Evolutionary conservation across 345 rosid species (phyloP), one percentile per base, ranked within the genome.

Genomic region (Lepidium didymum): DNA sequence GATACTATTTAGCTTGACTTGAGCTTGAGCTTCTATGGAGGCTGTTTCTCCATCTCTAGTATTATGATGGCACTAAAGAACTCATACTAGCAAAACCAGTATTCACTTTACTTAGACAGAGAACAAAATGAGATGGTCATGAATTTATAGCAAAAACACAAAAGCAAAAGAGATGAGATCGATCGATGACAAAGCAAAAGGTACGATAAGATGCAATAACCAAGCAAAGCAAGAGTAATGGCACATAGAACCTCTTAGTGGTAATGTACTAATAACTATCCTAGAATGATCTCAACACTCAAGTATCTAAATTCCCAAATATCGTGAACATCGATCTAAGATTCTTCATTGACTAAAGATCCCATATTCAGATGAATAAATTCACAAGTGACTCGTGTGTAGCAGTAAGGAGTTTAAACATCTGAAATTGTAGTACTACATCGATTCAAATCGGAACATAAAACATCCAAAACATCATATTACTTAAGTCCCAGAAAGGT

Each of bases 391-490:
- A 35, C 41, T 40, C 51, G 10, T 19, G 10, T 19, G 15, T 7
- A 61, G 19, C 44, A 54, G 41, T 27, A 72, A 50, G 9, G 46
- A 46, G 70, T 38, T 29, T 9, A 31, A 72, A 63, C 64, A 55
- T 64, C 59, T 35, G 49, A 55, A 15, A 71, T 29, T 29, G 44
- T 47, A 64, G 36, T 29, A 64, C 64, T 72, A 64, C 69, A 71
- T 23, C 35, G 64, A 72, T 45, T 45, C 58, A 55, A 60, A 72
- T 33, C 46, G 7, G 43, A 60, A 52, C 62, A 19, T 67, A 42
- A 65, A 31, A 49, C 7, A 5, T 40, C 46, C 14, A 51, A 59
- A 53, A 65, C 14, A 73, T 52, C 27, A 59, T 49, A 49, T 59
- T 52, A 51, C 67, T 73, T 62, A 52, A 42, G 3, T 10, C 10